These are phyloP conservation scores for barley (Hordeum vulgare) DNA, from an alignment of 176 grass and related monocot species.

Conservation along the genomic window DNA sequence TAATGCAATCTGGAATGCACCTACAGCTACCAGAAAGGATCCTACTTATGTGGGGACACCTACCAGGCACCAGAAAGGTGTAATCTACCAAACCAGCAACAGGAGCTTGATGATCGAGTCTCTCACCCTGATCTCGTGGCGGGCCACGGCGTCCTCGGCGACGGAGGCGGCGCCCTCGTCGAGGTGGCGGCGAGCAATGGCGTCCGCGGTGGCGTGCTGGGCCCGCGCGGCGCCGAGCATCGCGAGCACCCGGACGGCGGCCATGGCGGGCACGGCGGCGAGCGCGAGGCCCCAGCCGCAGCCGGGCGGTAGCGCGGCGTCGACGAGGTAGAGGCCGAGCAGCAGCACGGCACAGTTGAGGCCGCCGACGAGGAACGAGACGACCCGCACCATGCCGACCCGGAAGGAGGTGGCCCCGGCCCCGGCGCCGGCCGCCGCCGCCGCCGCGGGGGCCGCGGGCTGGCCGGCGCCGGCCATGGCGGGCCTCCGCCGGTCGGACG, in stretches of 20 bases:
- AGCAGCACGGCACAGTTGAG: conserved; percentile 62
- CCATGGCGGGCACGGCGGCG: conserved; percentile 34
- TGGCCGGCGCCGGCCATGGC: conserved; percentile 31
- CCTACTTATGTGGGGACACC: background rate
- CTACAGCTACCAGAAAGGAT: background rate
- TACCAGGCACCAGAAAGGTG: background rate
- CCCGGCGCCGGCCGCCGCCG: background rate
- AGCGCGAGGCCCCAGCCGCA: conserved; percentile 47
- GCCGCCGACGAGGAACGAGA: conserved; percentile 61
- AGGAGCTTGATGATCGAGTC: background rate
- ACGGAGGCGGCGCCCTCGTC: conserved; percentile 46
- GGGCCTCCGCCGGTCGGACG: conserved; percentile 23
- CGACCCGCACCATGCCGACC: conserved; percentile 70
- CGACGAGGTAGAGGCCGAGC: conserved; percentile 53
- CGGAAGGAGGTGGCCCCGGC: conserved; percentile 27
- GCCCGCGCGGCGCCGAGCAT: conserved; percentile 73
- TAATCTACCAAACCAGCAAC: conserved; percentile 1
- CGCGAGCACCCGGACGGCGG: conserved; percentile 60
- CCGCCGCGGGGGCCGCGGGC: background rate
- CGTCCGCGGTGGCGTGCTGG: conserved; percentile 88
- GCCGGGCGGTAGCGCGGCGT: conserved; percentile 28
- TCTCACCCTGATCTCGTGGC: conserved; percentile 79
- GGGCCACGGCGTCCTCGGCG: conserved; percentile 60
- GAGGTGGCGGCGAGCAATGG: conserved; percentile 51
- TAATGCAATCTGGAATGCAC: background rate